Conservation (phyloP, 73 alveolate species). For the Paramecium bursaria region DNA sequence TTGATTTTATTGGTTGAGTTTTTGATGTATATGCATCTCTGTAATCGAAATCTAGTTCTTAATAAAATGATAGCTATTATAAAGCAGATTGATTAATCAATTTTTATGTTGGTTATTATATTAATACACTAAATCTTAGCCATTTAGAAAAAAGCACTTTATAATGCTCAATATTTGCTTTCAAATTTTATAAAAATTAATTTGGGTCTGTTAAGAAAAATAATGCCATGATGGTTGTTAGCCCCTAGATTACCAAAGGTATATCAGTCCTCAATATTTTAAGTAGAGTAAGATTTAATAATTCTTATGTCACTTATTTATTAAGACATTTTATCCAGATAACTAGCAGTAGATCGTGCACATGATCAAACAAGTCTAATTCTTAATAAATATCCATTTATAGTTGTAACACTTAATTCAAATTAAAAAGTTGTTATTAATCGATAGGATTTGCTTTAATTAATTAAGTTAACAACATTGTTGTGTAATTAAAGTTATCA, state of each 20-base stretch:
- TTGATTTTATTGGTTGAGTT: slow-evolving; percentile 9
- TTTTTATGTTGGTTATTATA: background rate
- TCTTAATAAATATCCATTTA: slow-evolving; percentile 6
- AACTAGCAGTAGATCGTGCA: slow-evolving; percentile 39
- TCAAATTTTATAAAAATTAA: background rate
- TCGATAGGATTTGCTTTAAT: background rate
- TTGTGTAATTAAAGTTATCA: slow-evolving; percentile 2
- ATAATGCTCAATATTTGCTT: background rate
- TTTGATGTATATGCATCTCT: slow-evolving; percentile 37
- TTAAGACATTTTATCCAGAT: slow-evolving; percentile 23
- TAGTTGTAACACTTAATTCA: background rate
- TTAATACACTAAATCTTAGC: slow-evolving; percentile 22
- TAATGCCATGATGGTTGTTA: background rate
- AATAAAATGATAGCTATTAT: background rate
- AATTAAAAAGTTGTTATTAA: background rate
- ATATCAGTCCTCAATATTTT: slow-evolving; percentile 42
- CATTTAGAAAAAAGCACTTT: slow-evolving; percentile 12
- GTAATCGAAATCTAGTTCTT: background rate
- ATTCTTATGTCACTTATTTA: background rate
- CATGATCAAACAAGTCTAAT: slow-evolving; percentile 20
- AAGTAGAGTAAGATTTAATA: background rate
- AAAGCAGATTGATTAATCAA: background rate
- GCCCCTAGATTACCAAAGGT: slow-evolving; percentile 29
- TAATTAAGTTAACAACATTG: background rate
- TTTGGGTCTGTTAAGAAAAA: background rate